Conservation (phyloP, 495 filamentous ascomycete species). For the Neurospora sp. region DNA sequence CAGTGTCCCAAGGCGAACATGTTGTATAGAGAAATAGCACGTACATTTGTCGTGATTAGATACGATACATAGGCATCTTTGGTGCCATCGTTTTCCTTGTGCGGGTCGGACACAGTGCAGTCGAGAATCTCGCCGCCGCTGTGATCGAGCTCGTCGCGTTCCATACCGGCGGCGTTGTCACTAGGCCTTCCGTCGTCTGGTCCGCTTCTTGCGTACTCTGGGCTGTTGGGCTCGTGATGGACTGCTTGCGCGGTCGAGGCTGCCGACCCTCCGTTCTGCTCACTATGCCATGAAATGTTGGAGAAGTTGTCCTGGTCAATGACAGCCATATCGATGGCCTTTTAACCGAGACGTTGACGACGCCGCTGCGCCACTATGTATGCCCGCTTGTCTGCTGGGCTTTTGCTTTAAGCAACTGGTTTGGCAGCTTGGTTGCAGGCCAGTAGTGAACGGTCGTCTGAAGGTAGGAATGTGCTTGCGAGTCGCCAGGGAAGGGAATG, state of each 20-base stretch:
- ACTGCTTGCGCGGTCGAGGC: slow-evolving; percentile 1
- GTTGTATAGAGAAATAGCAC: slow-evolving; percentile 14
- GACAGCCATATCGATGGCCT: slow-evolving; percentile 28
- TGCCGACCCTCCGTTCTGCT: slow-evolving; percentile 16
- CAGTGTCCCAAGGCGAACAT: background rate
- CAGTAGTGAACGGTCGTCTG: background rate
- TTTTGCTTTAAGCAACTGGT: background rate
- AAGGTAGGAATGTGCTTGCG: background rate
- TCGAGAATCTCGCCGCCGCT: slow-evolving; percentile 73
- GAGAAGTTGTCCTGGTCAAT: slow-evolving; percentile 42
- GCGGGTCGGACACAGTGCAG: slow-evolving; percentile 67
- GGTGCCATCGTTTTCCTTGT: slow-evolving; percentile 93
- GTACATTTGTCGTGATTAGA: slow-evolving; percentile 79
- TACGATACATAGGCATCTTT: slow-evolving; percentile 97
- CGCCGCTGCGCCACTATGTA: background rate
- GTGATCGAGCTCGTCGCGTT: slow-evolving; percentile 47
- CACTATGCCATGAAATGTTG: slow-evolving; percentile 40
- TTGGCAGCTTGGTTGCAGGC: background rate
- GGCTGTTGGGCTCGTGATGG: slow-evolving; percentile 9
- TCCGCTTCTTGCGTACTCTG: slow-evolving; percentile 12
- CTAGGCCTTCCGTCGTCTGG: slow-evolving; percentile 14
- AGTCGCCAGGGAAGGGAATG: background rate
- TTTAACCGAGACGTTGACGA: background rate
- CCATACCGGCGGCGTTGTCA: slow-evolving; percentile 11
- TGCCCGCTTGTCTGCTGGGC: background rate